These are phyloP conservation scores for Huntiella moniliformis DNA, from an alignment of 2,329 filamentous ascomycete species.

Conservation along the genomic window DNA sequence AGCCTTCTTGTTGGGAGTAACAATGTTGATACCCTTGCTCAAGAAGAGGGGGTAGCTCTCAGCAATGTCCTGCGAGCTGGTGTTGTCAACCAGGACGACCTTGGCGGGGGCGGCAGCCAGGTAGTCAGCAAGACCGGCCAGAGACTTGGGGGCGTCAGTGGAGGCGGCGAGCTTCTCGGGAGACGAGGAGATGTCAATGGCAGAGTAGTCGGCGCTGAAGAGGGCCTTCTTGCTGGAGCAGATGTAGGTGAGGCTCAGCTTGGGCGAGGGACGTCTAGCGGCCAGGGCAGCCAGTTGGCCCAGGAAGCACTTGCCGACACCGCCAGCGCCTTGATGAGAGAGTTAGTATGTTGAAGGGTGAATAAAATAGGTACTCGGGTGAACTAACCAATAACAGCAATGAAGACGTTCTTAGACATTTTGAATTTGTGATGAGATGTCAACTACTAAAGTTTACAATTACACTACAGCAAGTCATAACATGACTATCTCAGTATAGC, in stretches of 20 bases:
- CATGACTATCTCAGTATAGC: too few relatives aligned
- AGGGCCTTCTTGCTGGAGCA: conserved; percentile 71
- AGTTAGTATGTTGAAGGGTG: conserved; percentile 1
- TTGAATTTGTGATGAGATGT: neutral
- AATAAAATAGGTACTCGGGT: neutral
- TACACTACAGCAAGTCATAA: neutral
- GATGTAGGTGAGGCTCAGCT: conserved; percentile 66
- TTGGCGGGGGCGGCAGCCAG: conserved; percentile 60
- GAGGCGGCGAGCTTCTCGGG: conserved; percentile 46
- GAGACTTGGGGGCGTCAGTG: conserved; percentile 42
- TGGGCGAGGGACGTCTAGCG: conserved; percentile 45
- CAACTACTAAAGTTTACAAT: too few relatives aligned
- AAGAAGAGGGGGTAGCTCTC: conserved; percentile 68
- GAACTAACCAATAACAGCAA: conserved; percentile 32
- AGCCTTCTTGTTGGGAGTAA: conserved; percentile 97
- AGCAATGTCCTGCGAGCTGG: conserved; percentile 73
- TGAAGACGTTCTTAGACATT: conserved; percentile 26
- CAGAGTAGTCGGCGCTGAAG: conserved; percentile 52
- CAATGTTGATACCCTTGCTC: conserved; percentile 65
- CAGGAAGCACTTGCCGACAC: conserved; percentile 84
- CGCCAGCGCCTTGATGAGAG: conserved; percentile 52
- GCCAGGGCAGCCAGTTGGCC: conserved; percentile 55
- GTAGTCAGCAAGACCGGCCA: conserved; percentile 56
- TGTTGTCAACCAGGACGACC: conserved; percentile 84
- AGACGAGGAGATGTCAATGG: conserved; percentile 40